phyloP scores from a whole-genome alignment of 176 grass and related monocot genomes.

The Dendrocalamus sinicus region DNA sequence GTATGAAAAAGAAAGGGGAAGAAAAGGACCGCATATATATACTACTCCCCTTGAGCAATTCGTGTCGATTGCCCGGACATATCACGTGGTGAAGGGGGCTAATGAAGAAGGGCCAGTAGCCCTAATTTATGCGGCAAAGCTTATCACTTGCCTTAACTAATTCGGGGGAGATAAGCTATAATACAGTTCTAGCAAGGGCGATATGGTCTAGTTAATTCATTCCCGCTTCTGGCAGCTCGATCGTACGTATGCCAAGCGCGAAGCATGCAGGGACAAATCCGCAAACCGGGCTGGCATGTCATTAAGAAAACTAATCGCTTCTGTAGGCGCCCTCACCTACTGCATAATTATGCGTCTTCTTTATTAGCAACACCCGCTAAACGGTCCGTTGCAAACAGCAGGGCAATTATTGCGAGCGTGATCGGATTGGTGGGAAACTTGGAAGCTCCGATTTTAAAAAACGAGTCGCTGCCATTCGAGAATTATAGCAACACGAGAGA shows the following conservation, averaged over 20 bases:
- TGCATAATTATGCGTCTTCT: background rate
- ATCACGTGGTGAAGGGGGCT: no score
- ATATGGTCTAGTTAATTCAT: conserved; percentile 25
- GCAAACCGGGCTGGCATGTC: conserved; percentile 30
- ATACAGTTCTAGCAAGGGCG: conserved; percentile 39
- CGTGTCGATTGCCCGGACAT: conserved; percentile 33
- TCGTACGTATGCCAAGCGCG: background rate
- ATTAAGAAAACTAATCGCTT: conserved; percentile 61
- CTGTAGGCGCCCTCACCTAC: conserved; percentile 44
- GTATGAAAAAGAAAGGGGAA: background rate
- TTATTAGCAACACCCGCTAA: conserved; percentile 1
- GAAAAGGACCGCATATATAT: background rate
- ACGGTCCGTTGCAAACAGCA: background rate
- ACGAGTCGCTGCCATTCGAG: background rate
- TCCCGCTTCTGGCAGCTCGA: conserved; percentile 22
- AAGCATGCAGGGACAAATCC: conserved; percentile 31
- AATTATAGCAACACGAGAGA: background rate
- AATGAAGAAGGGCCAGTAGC: conserved; percentile 13
- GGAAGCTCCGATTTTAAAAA: background rate
- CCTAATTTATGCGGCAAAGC: conserved; percentile 30
- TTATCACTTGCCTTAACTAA: conserved; percentile 43
- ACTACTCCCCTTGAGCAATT: background rate
- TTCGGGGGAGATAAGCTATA: conserved; percentile 49
- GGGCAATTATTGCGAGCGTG: conserved; percentile 42
- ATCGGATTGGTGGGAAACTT: conserved; percentile 47